These are phyloP conservation scores for Penicillium crustosum DNA, from an alignment of 2,329 filamentous ascomycete species.

Conservation along the genomic window DNA sequence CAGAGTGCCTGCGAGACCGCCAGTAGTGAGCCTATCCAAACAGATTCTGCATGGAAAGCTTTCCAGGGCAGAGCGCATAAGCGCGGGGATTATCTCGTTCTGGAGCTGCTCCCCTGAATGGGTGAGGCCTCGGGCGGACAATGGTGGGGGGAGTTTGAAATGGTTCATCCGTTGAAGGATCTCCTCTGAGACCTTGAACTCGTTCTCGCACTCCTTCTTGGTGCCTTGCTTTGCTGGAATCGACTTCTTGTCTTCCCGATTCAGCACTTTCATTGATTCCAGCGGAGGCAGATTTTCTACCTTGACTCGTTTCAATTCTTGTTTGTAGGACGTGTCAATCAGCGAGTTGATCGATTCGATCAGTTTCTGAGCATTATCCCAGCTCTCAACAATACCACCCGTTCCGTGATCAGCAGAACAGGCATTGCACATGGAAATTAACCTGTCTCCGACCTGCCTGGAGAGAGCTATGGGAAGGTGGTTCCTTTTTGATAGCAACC, in stretches of 20 bases:
- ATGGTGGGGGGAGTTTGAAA: not conserved
- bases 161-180: not conserved
- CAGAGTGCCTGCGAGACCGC: not conserved
- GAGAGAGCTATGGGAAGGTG: conserved; percentile 3
- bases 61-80: conserved; percentile 10
- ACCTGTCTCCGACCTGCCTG: not conserved
- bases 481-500: conserved; percentile 9
- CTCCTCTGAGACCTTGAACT: conserved; percentile 3
- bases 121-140: conserved; percentile 1
- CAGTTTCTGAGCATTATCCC: conserved; percentile 3
- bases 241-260: conserved; percentile 12
- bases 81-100: conserved; percentile 1
- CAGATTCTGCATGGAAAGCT: conserved; percentile 24
- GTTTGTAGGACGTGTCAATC: not conserved
- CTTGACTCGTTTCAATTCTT: not conserved
- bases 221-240: not conserved
- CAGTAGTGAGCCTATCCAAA: conserved; percentile 6
- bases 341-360: not conserved
- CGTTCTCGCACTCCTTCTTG: not conserved
- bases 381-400: not conserved
- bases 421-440: conserved; percentile 9
- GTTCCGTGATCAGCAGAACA: conserved; percentile 14
- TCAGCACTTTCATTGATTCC: conserved; percentile 7
- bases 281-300: conserved; percentile 6
- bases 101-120: conserved; percentile 4